These are phyloP conservation scores for Linanthus parryae DNA, from an alignment of 148 eudicot species.

Conservation along the genomic window DNA sequence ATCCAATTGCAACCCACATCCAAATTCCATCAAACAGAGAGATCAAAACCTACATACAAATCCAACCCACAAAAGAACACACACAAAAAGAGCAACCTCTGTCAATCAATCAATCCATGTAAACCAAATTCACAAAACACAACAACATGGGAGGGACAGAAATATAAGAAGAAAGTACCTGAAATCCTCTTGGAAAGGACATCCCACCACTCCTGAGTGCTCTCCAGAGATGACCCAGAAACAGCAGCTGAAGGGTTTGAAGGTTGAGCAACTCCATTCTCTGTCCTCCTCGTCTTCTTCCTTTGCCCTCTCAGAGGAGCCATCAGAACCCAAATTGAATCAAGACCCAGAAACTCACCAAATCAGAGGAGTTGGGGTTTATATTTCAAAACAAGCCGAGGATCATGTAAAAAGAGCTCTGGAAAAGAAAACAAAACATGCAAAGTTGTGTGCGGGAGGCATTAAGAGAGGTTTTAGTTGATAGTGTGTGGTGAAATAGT, in stretches of 20 bases:
- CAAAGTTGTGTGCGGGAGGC: too few relatives aligned
- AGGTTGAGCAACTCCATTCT: too few relatives aligned
- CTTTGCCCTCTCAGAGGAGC: slow-evolving; percentile 64
- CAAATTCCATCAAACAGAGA: background rate
- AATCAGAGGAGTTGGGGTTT: too few relatives aligned
- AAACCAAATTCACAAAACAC: slow-evolving; percentile 3
- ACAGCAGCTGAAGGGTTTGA: slow-evolving; percentile 19
- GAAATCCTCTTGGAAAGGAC: slow-evolving; percentile 46
- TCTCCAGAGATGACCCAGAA: slow-evolving; percentile 53
- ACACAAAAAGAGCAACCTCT: slow-evolving; percentile 8
- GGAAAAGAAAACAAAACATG: too few relatives aligned
- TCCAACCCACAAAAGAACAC: slow-evolving; percentile 1
- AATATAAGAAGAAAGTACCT: slow-evolving; percentile 32
- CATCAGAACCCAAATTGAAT: slow-evolving; percentile 52
- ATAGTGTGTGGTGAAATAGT: too few relatives aligned
- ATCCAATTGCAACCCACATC: too few relatives aligned
- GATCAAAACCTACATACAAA: slow-evolving; percentile 6
- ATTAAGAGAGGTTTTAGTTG: too few relatives aligned
- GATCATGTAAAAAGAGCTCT: too few relatives aligned
- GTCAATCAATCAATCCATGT: background rate
- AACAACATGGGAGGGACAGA: slow-evolving; percentile 3
- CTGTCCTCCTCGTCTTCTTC: slow-evolving; percentile 53
- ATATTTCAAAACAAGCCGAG: too few relatives aligned
- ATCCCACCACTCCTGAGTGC: slow-evolving; percentile 65
- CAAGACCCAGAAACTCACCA: slow-evolving; percentile 35